phyloP scores from a whole-genome alignment of 1,284 basidiomycete species.

The Peniophora sp. region DNA sequence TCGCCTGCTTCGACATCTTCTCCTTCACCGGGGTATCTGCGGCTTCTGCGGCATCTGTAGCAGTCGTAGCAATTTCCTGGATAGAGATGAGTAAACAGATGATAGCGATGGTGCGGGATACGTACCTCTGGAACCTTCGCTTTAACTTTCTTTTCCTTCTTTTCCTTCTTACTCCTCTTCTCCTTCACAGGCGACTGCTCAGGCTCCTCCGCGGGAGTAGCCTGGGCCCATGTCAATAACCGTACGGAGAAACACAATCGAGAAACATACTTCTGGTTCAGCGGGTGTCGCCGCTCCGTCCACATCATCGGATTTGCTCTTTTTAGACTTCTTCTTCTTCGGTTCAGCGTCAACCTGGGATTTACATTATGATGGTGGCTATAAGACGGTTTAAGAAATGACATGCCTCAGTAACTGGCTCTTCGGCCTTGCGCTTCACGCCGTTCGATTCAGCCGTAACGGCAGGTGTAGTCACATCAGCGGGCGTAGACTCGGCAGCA shows the following conservation, averaged over 20 bases:
- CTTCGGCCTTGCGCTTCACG: conserved; percentile 1
- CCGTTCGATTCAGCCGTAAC: background rate
- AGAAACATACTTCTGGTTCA: background rate
- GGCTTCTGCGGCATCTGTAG: conserved; percentile 1
- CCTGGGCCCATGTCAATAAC: no score
- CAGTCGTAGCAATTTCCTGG: conserved; percentile 9
- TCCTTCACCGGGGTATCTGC: conserved; percentile 16
- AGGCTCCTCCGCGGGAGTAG: no score
- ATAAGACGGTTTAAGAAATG: background rate
- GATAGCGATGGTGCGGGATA: background rate
- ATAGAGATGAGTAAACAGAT: background rate
- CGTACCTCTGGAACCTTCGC: background rate
- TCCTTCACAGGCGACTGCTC: background rate
- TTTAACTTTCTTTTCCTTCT: background rate
- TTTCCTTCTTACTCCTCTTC: background rate
- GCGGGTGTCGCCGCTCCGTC: background rate
- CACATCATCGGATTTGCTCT: background rate
- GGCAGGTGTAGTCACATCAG: background rate
- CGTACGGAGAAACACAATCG: background rate
- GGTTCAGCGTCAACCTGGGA: conserved; percentile 6
- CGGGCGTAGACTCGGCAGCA: background rate
- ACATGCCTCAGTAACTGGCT: conserved; percentile 11
- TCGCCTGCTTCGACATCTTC: conserved; percentile 15
- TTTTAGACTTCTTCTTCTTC: background rate
- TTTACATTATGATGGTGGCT: background rate